Evolutionary conservation across 805 yeast species (phyloP).

Genomic region (Soucietia sequanensis): DNA sequence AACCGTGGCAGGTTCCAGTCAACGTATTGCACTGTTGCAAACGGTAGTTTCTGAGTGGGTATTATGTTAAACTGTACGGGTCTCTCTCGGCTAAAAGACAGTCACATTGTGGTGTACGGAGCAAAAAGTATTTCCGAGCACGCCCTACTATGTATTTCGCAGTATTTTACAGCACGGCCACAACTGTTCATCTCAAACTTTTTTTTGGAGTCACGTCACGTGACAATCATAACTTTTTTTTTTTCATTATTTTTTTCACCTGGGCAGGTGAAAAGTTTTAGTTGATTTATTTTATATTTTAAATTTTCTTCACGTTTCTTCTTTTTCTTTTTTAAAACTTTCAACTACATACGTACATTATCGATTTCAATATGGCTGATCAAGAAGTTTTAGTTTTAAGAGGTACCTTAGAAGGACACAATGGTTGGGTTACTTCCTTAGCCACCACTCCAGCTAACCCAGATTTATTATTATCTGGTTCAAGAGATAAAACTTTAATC

Average conservation of each 20-base stretch:
- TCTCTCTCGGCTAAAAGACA: constrained; percentile 30
- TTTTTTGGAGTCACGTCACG: constrained; percentile 7
- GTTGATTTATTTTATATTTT: constrained; percentile 8
- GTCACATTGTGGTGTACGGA: constrained; percentile 33
- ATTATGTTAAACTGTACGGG: too few species aligned
- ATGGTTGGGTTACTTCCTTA: constrained; percentile 93
- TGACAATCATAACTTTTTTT: not conserved
- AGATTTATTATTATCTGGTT: constrained; percentile 95
- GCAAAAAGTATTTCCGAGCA: constrained; percentile 44
- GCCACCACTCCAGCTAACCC: constrained; percentile 99
- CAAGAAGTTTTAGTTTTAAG: constrained; percentile 98
- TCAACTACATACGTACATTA: too few species aligned
- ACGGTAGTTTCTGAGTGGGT: too few species aligned
- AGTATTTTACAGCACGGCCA: constrained; percentile 25
- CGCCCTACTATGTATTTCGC: too few species aligned
- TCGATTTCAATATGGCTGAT: constrained; percentile 66
- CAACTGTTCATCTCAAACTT: too few species aligned
- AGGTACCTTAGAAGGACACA: constrained; percentile 95
- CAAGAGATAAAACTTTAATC: constrained; percentile 98
- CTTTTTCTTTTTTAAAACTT: constrained; percentile 1
- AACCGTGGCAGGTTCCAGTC: too few species aligned
- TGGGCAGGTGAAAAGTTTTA: constrained; percentile 18
- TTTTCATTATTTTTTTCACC: too few species aligned
- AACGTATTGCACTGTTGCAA: too few species aligned
- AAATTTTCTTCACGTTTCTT: not conserved